Conservation (phyloP, 495 filamentous ascomycete genomes). For the Xylaria palmicola region DNA sequence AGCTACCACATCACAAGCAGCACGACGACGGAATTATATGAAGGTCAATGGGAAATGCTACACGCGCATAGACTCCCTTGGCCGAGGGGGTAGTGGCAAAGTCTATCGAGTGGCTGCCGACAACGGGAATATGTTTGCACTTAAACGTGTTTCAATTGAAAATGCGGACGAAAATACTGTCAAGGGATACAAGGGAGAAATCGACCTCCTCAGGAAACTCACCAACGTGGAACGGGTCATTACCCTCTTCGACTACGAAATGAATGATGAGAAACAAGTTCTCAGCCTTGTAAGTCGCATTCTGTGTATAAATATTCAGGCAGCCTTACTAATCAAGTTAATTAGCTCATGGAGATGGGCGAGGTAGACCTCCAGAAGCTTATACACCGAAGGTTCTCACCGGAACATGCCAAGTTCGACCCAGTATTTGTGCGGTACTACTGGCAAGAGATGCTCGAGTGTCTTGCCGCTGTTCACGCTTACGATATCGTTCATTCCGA, state of each 20-base stretch:
- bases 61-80: conserved; percentile 83
- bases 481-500: conserved; percentile 94
- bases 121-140: conserved; percentile 87
- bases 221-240: conserved; percentile 85
- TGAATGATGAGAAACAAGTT: conserved; percentile 83
- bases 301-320: not conserved
- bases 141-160: conserved; percentile 90
- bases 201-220: conserved; percentile 82
- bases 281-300: conserved; percentile 68
- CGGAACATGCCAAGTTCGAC: conserved; percentile 76
- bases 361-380: conserved; percentile 93
- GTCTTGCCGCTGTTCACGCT: conserved; percentile 82
- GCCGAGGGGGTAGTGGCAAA: conserved; percentile 85
- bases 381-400: conserved; percentile 65
- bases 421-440: conserved; percentile 90
- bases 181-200: conserved; percentile 92
- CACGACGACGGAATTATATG: conserved; percentile 74
- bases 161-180: conserved; percentile 82
- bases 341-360: conserved; percentile 91
- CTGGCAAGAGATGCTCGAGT: conserved; percentile 99
- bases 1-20: conserved; percentile 65
- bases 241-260: conserved; percentile 84
- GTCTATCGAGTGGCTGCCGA: conserved; percentile 98
- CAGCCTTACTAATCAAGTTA: conserved; percentile 4
- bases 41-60: conserved; percentile 90